phyloP scores from a whole-genome alignment of 2,329 filamentous ascomycete species.

The Emergomyces orientalis region DNA sequence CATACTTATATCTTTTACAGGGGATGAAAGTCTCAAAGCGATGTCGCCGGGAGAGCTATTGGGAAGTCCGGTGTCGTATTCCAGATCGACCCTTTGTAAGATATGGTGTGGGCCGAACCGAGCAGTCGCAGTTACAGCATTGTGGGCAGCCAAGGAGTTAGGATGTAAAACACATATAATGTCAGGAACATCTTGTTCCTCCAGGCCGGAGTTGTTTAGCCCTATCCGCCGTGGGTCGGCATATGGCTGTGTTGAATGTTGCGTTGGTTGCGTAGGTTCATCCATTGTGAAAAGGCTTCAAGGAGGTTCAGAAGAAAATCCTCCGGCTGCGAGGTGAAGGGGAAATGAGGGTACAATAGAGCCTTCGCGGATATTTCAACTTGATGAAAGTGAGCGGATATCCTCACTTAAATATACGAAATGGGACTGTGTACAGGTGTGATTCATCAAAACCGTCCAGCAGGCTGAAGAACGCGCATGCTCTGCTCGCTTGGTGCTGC shows the following conservation, averaged over 20 bases:
- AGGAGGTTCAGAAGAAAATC: neutral
- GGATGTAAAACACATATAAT: constrained; percentile 85
- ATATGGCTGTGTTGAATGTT: constrained; percentile 65
- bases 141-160: constrained; percentile 60
- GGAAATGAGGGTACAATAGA: neutral
- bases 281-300: constrained; percentile 15
- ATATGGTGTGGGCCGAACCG: constrained; percentile 49
- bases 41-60: constrained; percentile 46
- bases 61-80: constrained; percentile 33
- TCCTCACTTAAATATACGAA: neutral
- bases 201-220: constrained; percentile 71
- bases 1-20: constrained; percentile 54
- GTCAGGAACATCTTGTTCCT: constrained; percentile 72
- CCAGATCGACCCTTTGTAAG: constrained; percentile 42
- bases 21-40: constrained; percentile 68
- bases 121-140: constrained; percentile 55
- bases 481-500: neutral
- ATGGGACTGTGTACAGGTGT: neutral
- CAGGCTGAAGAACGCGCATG: neutral
- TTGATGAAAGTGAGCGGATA: neutral
- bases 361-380: neutral
- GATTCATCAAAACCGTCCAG: neutral
- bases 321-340: neutral
- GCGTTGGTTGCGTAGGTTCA: constrained; percentile 49
- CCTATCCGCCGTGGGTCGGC: constrained; percentile 72